Conservation (phyloP, 2,329 filamentous ascomycete species). For the Fusarium sp. region DNA sequence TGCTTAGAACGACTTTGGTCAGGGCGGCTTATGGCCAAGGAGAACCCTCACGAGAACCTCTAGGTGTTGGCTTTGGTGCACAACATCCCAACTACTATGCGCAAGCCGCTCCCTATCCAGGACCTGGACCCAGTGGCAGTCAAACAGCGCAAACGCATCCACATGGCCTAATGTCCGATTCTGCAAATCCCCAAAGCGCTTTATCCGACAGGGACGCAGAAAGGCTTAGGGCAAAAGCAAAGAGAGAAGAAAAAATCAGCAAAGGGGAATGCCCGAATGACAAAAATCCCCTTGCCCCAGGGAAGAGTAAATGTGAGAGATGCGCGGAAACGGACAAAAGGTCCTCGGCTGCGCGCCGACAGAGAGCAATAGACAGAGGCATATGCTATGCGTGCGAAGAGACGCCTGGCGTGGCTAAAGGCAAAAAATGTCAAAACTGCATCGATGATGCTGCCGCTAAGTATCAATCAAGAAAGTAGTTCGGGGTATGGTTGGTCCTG, state of each 20-base stretch:
- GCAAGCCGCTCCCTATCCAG: background rate
- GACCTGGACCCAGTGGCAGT: background rate
- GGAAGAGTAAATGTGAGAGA: no score
- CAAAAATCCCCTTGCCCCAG: no score
- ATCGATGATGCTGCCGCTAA: rapidly evolving
- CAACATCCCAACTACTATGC: background rate
- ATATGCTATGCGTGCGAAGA: background rate
- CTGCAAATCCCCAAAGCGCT: no score
- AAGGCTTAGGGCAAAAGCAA: no score
- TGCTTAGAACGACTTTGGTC: no score
- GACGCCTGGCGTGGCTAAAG: background rate
- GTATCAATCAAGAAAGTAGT: background rate
- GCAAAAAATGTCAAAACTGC: rapidly evolving
- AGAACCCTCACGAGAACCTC: background rate
- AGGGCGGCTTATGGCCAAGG: background rate
- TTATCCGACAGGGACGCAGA: no score
- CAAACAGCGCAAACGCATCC: no score
- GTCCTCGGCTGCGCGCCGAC: no score
- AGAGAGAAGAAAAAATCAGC: no score
- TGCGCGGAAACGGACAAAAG: no score
- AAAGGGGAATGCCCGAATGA: no score
- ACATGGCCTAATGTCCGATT: no score
- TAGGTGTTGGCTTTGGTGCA: background rate
- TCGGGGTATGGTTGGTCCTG: background rate
- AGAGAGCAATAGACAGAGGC: background rate